These are phyloP conservation scores for Coprinopsis marcescibilis DNA, from an alignment of 768 basidiomycete species.

Conservation along the genomic window DNA sequence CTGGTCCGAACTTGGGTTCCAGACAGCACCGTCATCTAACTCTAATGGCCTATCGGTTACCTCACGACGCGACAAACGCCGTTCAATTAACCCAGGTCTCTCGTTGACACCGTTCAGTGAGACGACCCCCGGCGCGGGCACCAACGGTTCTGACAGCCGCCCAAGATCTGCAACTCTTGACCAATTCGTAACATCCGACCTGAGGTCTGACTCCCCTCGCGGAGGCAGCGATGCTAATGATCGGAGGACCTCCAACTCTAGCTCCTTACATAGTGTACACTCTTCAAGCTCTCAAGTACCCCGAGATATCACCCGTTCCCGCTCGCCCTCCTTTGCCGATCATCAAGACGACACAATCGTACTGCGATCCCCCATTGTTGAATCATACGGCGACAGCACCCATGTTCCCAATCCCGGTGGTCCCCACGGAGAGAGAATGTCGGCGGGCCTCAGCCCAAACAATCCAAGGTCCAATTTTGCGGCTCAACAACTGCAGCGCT, in stretches of 20 bases:
- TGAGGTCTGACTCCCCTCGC: too few species aligned
- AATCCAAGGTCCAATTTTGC: constrained; percentile 20
- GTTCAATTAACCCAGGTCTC: constrained; percentile 45
- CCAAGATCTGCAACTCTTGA: constrained; percentile 28
- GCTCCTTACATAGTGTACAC: constrained; percentile 22
- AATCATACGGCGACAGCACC: constrained; percentile 15
- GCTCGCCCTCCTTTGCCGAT: constrained; percentile 31
- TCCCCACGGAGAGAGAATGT: constrained; percentile 15
- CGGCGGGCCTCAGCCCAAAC: constrained; percentile 22
- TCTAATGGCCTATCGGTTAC: constrained; percentile 31
- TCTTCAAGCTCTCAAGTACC: constrained; percentile 17
- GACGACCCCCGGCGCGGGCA: too few species aligned
- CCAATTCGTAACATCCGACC: too few species aligned
- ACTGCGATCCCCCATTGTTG: constrained; percentile 25
- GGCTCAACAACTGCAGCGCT: constrained; percentile 17
- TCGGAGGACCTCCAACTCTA: constrained; percentile 27
- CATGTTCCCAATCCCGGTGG: constrained; percentile 13
- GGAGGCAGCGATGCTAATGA: too few species aligned
- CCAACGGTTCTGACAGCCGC: constrained; percentile 16
- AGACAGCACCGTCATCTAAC: constrained; percentile 12
- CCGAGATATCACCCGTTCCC: constrained; percentile 21
- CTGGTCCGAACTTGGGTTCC: constrained; percentile 13
- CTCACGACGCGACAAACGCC: constrained; percentile 37
- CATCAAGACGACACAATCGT: constrained; percentile 36
- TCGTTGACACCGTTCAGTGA: constrained; percentile 30